A percentile compares a stretch with the other conserved stretches of the same genome.
These are phyloP conservation scores for Euryodendron excelsum DNA, from an alignment of 148 eudicot genomes.

Conservation along the genomic window DNA sequence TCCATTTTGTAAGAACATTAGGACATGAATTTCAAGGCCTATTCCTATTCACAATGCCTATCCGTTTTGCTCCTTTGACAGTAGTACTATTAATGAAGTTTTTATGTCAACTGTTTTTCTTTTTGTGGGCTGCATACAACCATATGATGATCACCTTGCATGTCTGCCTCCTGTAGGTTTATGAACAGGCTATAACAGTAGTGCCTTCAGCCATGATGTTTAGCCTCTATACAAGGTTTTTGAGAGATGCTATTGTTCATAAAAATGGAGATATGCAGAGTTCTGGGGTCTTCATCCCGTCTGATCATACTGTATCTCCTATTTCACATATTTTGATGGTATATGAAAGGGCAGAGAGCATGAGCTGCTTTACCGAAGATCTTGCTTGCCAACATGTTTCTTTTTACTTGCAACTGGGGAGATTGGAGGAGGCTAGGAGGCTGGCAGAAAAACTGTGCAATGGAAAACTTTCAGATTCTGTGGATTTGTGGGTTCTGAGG, in stretches of 20 bases:
- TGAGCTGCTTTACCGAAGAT: conserved; percentile 59
- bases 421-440: conserved; percentile 56
- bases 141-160: conserved; percentile 12
- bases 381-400: conserved; percentile 67
- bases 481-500: conserved; percentile 58
- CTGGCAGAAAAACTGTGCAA: conserved; percentile 55
- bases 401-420: conserved; percentile 49
- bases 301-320: conserved; percentile 29
- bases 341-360: conserved; percentile 62
- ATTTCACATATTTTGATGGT: conserved; percentile 43
- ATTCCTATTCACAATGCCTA: not conserved
- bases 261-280: conserved; percentile 27
- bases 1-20: not conserved
- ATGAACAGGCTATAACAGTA: conserved; percentile 60
- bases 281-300: conserved; percentile 14
- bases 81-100: not conserved
- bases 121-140: not conserved
- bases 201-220: conserved; percentile 56
- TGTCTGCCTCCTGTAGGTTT: conserved; percentile 47
- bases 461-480: conserved; percentile 54
- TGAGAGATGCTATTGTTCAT: conserved; percentile 37
- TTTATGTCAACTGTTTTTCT: not conserved
- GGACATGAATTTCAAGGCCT: not conserved
- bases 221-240: conserved; percentile 55
- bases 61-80: not conserved